Evolutionary conservation across 192 early-diverging fungal species (phyloP).

Genomic region (Rhizoclosmatium globosum): DNA sequence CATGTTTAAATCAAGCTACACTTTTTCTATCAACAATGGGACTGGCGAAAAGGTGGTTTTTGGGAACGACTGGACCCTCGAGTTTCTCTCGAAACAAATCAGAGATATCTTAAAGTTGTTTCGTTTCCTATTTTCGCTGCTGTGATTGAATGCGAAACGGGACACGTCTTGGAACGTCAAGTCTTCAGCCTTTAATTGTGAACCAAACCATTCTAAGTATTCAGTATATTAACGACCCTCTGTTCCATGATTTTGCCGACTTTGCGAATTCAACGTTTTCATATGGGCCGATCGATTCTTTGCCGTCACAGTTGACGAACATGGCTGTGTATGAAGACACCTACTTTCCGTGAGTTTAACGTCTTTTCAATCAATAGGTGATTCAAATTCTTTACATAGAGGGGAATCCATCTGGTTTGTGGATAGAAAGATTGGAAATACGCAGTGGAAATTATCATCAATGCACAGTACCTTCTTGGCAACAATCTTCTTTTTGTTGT

Average conservation of each 20-base stretch:
- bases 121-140: not conserved
- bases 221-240: not conserved
- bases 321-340: not conserved
- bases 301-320: too few species aligned
- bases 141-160: not conserved
- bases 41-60: not conserved
- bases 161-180: not conserved
- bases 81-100: not conserved
- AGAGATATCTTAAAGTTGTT: not conserved
- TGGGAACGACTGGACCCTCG: constrained; percentile 6
- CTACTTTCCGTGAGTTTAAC: too few species aligned
- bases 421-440: not conserved
- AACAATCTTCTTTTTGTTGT: not conserved
- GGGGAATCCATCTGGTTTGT: too few species aligned
- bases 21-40: not conserved
- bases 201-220: not conserved
- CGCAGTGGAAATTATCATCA: too few species aligned
- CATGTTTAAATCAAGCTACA: not conserved
- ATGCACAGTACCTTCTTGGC: too few species aligned
- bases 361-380: too few species aligned
- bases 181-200: not conserved
- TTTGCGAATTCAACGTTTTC: not conserved
- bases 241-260: not conserved
- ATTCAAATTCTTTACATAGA: too few species aligned
- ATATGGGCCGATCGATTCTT: too few species aligned